phyloP scores from a whole-genome alignment of 2,329 filamentous ascomycete species.

The Paraphaeosphaeria minitans region DNA sequence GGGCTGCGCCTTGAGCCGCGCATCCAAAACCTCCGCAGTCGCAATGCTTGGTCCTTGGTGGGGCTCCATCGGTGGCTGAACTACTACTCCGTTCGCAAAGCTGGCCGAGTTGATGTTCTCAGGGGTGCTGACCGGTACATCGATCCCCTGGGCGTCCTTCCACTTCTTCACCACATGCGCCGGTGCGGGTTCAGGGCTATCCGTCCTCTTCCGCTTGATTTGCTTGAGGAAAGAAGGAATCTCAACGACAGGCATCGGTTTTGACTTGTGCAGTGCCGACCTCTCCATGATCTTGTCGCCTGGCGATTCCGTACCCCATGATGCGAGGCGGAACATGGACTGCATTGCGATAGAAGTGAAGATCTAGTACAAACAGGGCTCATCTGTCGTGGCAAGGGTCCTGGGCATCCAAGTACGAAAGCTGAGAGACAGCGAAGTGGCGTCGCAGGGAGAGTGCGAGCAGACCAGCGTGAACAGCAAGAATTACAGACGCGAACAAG shows the following conservation, averaged over 20 bases:
- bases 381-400: conserved; percentile 46
- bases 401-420: conserved; percentile 38
- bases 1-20: conserved; percentile 36
- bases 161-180: conserved; percentile 48
- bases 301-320: conserved; percentile 53
- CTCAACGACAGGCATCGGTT: conserved; percentile 52
- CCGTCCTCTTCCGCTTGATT: conserved; percentile 64
- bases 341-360: conserved; percentile 52
- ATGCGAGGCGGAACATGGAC: conserved; percentile 57
- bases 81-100: conserved; percentile 25
- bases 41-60: conserved; percentile 24
- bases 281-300: conserved; percentile 53
- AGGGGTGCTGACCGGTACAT: conserved; percentile 29
- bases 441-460: conserved; percentile 32
- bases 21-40: conserved; percentile 29
- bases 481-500: conserved; percentile 18
- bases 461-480: conserved; percentile 21
- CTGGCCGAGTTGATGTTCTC: conserved; percentile 16
- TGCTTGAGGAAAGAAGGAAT: conserved; percentile 54
- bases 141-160: conserved; percentile 42
- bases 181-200: conserved; percentile 51
- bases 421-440: conserved; percentile 36
- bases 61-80: conserved; percentile 21
- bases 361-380: conserved; percentile 43
- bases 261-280: conserved; percentile 49